phyloP scores from a whole-genome alignment of 2,329 filamentous ascomycete species.

The Samsoniella hepiali region DNA sequence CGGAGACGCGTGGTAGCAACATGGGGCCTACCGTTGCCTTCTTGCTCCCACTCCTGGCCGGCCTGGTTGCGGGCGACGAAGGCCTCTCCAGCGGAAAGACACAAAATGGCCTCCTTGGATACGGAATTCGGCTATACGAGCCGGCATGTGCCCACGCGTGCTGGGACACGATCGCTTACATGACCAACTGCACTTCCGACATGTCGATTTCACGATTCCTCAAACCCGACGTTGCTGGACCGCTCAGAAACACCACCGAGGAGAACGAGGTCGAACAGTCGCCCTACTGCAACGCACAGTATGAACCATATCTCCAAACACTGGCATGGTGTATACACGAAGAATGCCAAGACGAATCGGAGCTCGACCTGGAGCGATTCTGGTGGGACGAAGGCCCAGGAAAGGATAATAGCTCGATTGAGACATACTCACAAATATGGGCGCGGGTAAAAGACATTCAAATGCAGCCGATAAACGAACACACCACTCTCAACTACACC shows the following conservation, averaged over 20 bases:
- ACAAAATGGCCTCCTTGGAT: constrained; percentile 26
- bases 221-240: constrained; percentile 6
- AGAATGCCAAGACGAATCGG: constrained; percentile 17
- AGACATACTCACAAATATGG: constrained; percentile 14
- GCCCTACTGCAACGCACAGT: constrained; percentile 22
- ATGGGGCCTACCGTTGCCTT: background rate
- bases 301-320: constrained; percentile 23
- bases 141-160: constrained; percentile 60
- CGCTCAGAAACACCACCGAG: background rate
- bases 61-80: background rate
- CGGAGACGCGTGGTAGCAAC: background rate
- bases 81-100: background rate
- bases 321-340: constrained; percentile 25
- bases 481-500: constrained; percentile 20
- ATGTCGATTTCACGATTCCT: constrained; percentile 12
- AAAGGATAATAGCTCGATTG: constrained; percentile 20
- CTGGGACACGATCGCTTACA: constrained; percentile 37
- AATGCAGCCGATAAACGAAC: background rate
- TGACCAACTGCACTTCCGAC: constrained; percentile 11
- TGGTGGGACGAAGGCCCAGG: constrained; percentile 23
- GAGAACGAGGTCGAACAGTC: background rate
- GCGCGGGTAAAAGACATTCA: background rate
- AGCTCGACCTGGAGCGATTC: constrained; percentile 22
- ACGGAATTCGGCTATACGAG: constrained; percentile 56
- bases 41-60: background rate